These are phyloP conservation scores for Clausena lansium DNA, from an alignment of 345 rosid genomes.

Conservation along the genomic window DNA sequence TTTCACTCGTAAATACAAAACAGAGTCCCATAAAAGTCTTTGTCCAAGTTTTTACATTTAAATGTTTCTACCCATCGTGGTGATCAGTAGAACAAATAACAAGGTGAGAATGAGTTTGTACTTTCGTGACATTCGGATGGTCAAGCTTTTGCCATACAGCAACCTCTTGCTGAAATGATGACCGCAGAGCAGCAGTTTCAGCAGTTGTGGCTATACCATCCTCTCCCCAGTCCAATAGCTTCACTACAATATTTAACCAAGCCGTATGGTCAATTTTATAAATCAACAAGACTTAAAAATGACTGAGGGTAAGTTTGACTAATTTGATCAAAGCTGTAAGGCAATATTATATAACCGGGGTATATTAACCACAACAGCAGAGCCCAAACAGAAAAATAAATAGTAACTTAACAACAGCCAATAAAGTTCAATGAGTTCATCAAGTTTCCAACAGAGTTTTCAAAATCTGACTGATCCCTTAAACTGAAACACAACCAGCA, in stretches of 20 bases:
- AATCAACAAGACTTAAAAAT: not conserved
- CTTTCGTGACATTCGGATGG: conserved; percentile 92
- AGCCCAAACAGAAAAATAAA: not conserved
- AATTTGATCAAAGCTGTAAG: not conserved
- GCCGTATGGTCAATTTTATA: conserved; percentile 4
- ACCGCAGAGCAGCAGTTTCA: conserved; percentile 75
- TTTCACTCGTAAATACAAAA: not conserved
- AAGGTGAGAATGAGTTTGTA: conserved; percentile 23
- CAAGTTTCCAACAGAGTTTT: not conserved
- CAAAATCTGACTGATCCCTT: not conserved
- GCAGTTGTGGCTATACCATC: conserved; percentile 57
- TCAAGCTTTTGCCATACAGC: conserved; percentile 95
- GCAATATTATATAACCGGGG: not conserved
- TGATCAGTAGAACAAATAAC: not conserved
- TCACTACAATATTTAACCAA: conserved; percentile 49
- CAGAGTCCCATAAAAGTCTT: conserved; percentile 3
- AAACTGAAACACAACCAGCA: not conserved
- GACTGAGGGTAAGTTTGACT: not conserved
- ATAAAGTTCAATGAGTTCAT: not conserved
- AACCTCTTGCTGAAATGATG: conserved; percentile 85
- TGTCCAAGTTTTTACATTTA: not conserved
- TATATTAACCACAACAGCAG: not conserved
- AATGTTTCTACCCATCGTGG: not conserved
- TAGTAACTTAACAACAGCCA: not conserved
- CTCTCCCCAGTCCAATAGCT: conserved; percentile 90